Evolutionary conservation across 75 land plant species (phyloP).

Genomic region (Picea glauca): DNA sequence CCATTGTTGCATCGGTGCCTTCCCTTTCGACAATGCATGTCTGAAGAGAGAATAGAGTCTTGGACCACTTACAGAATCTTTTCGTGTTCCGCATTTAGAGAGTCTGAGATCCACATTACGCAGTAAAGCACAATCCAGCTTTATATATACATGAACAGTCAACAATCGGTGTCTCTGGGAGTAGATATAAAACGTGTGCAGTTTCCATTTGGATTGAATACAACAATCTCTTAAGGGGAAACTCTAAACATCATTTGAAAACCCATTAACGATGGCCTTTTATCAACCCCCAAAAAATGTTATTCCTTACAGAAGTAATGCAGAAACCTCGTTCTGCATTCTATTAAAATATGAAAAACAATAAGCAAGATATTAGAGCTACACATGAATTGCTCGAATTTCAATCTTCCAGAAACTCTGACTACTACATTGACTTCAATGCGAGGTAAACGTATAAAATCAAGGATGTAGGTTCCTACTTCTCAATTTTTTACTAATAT

Average conservation of each 20-base stretch:
- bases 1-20: no score
- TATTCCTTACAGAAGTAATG: background rate
- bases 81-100: no score
- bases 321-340: background rate
- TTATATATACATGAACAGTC: no score
- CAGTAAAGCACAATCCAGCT: no score
- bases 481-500: background rate
- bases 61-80: no score
- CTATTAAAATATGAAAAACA: background rate
- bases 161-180: no score
- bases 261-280: background rate
- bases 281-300: slow-evolving; percentile 7
- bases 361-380: background rate
- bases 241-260: background rate
- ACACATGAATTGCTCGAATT: background rate
- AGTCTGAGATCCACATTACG: no score
- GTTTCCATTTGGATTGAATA: no score
- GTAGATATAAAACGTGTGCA: no score
- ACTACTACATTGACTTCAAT: slow-evolving; percentile 1
- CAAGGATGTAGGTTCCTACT: background rate
- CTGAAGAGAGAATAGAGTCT: no score
- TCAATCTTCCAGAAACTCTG: slow-evolving; percentile 4
- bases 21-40: no score
- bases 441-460: background rate
- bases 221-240: no score